A percentile compares a stretch with the other conserved stretches of the same genome.
Evolutionary conservation across 305 asterid species (phyloP).

Genomic region (Fraxinus dipetala): DNA sequence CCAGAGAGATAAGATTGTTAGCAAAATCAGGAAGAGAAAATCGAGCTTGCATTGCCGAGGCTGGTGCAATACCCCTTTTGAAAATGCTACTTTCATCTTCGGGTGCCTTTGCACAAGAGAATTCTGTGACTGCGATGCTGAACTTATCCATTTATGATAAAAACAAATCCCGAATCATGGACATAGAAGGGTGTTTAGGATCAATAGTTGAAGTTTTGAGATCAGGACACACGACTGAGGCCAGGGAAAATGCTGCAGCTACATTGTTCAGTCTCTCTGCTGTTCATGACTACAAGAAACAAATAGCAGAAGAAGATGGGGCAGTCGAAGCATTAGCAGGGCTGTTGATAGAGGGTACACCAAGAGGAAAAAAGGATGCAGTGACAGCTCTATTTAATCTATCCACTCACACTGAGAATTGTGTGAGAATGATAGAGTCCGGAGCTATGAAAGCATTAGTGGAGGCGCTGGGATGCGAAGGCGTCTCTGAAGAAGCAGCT

Average conservation of each 20-base stretch:
- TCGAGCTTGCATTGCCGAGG: constrained; percentile 81
- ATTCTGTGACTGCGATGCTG: constrained; percentile 80
- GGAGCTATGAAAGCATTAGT: constrained; percentile 67
- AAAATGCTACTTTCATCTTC: constrained; percentile 53
- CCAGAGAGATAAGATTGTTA: constrained; percentile 72
- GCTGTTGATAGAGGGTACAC: constrained; percentile 62
- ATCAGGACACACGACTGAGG: constrained; percentile 69
- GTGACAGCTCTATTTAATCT: constrained; percentile 81
- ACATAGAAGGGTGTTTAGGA: constrained; percentile 68
- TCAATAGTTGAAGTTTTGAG: constrained; percentile 63
- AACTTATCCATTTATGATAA: constrained; percentile 76
- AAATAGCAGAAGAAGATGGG: constrained; percentile 66
- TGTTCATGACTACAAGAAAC: constrained; percentile 77
- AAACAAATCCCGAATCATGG: constrained; percentile 73
- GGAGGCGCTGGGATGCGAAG: constrained; percentile 57
- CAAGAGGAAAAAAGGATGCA: constrained; percentile 82
- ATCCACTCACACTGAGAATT: constrained; percentile 70
- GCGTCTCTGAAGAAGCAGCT: constrained; percentile 80
- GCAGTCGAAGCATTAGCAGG: constrained; percentile 68
- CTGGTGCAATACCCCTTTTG: constrained; percentile 79
- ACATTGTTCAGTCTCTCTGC: constrained; percentile 91
- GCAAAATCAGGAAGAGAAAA: constrained; percentile 81
- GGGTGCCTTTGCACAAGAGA: constrained; percentile 75
- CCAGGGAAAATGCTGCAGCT: constrained; percentile 92
- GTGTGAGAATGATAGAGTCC: constrained; percentile 63